Conservation (phyloP, 2,329 filamentous ascomycete genomes). For the Aspergillus neotritici region DNA sequence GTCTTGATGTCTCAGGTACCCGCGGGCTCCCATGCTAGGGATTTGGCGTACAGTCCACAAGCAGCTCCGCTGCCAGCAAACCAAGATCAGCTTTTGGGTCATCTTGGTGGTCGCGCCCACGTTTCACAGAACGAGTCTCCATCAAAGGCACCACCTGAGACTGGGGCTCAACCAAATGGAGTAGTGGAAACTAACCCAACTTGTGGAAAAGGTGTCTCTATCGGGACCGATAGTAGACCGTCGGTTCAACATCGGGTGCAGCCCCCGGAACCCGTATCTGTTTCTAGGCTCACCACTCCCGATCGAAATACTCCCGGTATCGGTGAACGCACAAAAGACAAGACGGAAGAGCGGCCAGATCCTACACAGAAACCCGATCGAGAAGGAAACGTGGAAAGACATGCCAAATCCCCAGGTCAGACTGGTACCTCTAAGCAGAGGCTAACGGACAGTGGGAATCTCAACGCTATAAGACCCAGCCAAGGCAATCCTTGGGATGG, state of each 20-base stretch:
- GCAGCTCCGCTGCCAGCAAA: not conserved
- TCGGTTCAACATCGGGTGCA: no score
- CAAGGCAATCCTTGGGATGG: constrained; percentile 24
- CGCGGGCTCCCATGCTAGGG: not conserved
- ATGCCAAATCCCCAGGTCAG: not conserved
- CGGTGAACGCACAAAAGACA: no score
- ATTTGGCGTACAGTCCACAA: not conserved
- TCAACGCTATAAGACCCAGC: not conserved
- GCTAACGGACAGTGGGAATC: not conserved
- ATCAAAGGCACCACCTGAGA: no score
- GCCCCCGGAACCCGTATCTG: no score
- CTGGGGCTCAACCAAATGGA: no score
- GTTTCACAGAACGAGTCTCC: not conserved
- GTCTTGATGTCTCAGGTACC: constrained; percentile 20
- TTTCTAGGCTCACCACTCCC: not conserved
- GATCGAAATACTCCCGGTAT: not conserved
- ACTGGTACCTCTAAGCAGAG: no score
- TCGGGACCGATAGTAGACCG: no score
- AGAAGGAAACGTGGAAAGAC: no score
- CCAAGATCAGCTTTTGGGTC: constrained; percentile 5
- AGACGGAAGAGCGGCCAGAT: no score
- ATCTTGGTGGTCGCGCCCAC: not conserved
- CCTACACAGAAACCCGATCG: no score
- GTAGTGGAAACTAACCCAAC: no score
- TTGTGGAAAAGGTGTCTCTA: no score